Conservation (phyloP, 352 stramenopile genomes). For the Phytophthora sp. region DNA sequence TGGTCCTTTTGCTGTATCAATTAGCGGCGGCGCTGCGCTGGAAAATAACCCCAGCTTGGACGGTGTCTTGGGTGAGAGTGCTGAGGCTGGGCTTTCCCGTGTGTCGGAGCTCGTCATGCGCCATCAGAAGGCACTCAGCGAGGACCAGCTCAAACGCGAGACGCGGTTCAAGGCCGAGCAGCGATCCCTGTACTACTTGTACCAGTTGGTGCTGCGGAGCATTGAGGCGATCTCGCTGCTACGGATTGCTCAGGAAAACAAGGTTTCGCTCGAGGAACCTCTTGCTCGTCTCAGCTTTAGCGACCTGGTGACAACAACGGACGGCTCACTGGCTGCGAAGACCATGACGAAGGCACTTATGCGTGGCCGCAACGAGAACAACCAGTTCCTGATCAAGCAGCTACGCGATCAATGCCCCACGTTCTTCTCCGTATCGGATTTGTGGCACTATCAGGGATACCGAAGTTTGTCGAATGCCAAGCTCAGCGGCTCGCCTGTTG, state of each 20-base stretch:
- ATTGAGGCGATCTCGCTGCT: constrained; percentile 84
- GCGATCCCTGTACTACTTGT: constrained; percentile 80
- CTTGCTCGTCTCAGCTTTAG: constrained; percentile 74
- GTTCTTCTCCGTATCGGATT: constrained; percentile 82
- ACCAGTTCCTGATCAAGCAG: constrained; percentile 82
- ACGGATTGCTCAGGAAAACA: constrained; percentile 68
- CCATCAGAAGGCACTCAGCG: constrained; percentile 74
- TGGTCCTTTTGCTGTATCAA: constrained; percentile 78
- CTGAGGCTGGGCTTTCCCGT: constrained; percentile 57
- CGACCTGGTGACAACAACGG: constrained; percentile 73
- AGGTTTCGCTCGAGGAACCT: constrained; percentile 70
- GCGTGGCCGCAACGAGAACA: constrained; percentile 81
- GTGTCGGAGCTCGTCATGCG: constrained; percentile 69
- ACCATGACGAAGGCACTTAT: constrained; percentile 82
- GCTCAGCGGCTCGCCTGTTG: constrained; percentile 64
- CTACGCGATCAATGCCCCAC: constrained; percentile 85
- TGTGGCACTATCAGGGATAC: constrained; percentile 88
- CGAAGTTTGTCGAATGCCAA: constrained; percentile 84
- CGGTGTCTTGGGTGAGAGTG: constrained; percentile 36
- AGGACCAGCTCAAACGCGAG: constrained; percentile 79
- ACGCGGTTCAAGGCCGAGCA: constrained; percentile 84
- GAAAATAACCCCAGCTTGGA: constrained; percentile 67
- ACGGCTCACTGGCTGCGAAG: constrained; percentile 68
- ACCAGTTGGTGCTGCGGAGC: constrained; percentile 76
- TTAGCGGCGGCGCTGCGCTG: constrained; percentile 61